These are phyloP conservation scores for Punctularia strigosozonata DNA, from an alignment of 768 basidiomycete species.

Conservation along the genomic window DNA sequence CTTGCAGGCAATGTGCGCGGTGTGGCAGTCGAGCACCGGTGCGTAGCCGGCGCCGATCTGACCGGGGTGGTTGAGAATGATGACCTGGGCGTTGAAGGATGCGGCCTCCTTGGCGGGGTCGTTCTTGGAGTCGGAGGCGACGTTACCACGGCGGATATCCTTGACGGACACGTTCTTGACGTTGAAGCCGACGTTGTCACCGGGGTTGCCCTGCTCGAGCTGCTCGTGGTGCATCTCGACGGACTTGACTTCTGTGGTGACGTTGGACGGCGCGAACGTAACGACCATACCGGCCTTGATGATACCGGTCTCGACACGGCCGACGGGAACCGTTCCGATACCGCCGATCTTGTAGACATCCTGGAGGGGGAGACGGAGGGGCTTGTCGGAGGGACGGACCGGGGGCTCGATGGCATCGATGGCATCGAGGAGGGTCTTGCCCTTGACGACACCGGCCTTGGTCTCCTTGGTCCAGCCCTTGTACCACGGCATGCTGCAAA, in stretches of 20 bases:
- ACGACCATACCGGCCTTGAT: slow-evolving; percentile 99
- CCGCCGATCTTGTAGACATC: slow-evolving; percentile 99
- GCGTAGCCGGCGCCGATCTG: slow-evolving; percentile 99
- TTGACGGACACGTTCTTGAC: slow-evolving; percentile 99
- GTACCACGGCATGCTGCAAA: slow-evolving; percentile 91
- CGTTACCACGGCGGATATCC: slow-evolving; percentile 99
- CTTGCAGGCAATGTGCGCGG: slow-evolving; percentile 99
- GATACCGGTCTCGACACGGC: slow-evolving; percentile 99
- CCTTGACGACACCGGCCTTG: slow-evolving; percentile 89
- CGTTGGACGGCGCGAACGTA: slow-evolving; percentile 91
- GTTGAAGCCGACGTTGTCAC: slow-evolving; percentile 99
- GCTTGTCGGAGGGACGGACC: slow-evolving; percentile 94
- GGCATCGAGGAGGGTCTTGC: slow-evolving; percentile 98
- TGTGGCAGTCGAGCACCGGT: slow-evolving; percentile 99
- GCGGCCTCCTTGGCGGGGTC: slow-evolving; percentile 99
- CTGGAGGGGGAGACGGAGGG: slow-evolving; percentile 99
- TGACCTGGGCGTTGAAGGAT: slow-evolving; percentile 99
- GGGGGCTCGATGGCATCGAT: slow-evolving; percentile 99
- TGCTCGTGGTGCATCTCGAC: slow-evolving; percentile 99
- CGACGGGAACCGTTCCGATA: slow-evolving; percentile 99
- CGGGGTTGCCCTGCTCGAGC: slow-evolving; percentile 86
- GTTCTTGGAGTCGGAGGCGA: slow-evolving; percentile 99
- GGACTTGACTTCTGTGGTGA: slow-evolving; percentile 99
- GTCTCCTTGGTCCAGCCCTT: slow-evolving; percentile 98
- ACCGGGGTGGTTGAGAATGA: slow-evolving; percentile 99